These are phyloP conservation scores for Gynochthodes officinalis DNA, from an alignment of 257 asterid genomes.

Conservation along the genomic window DNA sequence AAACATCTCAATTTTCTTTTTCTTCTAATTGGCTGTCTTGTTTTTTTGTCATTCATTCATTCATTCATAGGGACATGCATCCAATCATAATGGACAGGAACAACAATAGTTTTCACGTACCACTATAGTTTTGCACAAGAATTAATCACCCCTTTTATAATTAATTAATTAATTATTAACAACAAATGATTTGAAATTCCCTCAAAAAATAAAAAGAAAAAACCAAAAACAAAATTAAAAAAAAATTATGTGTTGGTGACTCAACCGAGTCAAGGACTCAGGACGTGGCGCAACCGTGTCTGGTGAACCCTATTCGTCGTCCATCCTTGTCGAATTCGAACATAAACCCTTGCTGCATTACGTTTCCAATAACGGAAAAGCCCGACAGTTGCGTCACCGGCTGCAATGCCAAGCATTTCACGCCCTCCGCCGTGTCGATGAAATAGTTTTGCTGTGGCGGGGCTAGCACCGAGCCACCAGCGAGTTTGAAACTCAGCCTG, in stretches of 20 bases:
- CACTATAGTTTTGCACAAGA: slow-evolving; percentile 7
- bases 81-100: slow-evolving; percentile 16
- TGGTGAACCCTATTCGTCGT: slow-evolving; percentile 52
- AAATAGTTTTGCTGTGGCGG: slow-evolving; percentile 72
- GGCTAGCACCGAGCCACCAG: slow-evolving; percentile 50
- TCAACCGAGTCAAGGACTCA: slow-evolving; percentile 28
- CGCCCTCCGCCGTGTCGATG: slow-evolving; percentile 52
- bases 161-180: slow-evolving; percentile 14
- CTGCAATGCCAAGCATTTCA: slow-evolving; percentile 72
- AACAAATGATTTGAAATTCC: slow-evolving; percentile 7
- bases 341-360: slow-evolving; percentile 78
- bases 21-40: slow-evolving; percentile 31
- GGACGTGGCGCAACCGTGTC: slow-evolving; percentile 49
- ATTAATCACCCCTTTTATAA: slow-evolving; percentile 13
- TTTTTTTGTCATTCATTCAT: slow-evolving; percentile 34
- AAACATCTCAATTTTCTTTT: slow-evolving; percentile 27
- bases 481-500: slow-evolving; percentile 58
- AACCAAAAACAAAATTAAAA: too few relatives aligned
- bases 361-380: slow-evolving; percentile 65
- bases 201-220: not conserved
- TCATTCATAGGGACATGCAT: slow-evolving; percentile 13
- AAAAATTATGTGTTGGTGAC: too few relatives aligned
- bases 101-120: not conserved
- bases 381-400: slow-evolving; percentile 47
- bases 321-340: slow-evolving; percentile 67